A percentile compares a stretch with the other conserved stretches of the same genome.
Conservation (phyloP, 208 protist genomes). For the Trypanosoma mega region DNA sequence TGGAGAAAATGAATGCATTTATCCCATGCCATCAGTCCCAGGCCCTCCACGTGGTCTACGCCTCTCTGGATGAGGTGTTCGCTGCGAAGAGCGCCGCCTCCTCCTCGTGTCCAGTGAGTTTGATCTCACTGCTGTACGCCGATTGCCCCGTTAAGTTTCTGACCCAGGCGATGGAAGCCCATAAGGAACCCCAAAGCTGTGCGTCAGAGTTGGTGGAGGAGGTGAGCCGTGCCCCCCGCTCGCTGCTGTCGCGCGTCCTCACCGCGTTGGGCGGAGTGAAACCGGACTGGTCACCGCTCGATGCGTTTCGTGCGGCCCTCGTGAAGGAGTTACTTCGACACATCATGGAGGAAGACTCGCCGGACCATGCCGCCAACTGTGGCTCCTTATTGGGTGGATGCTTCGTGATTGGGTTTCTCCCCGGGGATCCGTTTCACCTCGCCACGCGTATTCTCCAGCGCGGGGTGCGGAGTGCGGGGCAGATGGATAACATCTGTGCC, state of each 20-base stretch:
- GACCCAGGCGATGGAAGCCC: constrained; percentile 20
- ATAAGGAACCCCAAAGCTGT: constrained; percentile 17
- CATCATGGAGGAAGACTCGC: constrained; percentile 39
- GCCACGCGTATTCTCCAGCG: constrained; percentile 61
- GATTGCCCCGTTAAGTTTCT: constrained; percentile 33
- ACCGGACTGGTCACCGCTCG: constrained; percentile 24
- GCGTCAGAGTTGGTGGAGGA: constrained; percentile 53
- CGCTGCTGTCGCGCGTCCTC: constrained; percentile 45
- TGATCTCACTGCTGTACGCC: constrained; percentile 21
- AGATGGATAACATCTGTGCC: constrained; percentile 77
- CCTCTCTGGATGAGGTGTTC: constrained; percentile 53
- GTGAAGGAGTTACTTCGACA: constrained; percentile 50
- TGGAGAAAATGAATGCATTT: constrained; percentile 82
- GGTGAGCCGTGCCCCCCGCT: constrained; percentile 35
- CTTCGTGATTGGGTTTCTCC: constrained; percentile 46
- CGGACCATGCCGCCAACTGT: constrained; percentile 42
- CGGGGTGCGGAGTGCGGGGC: constrained; percentile 31
- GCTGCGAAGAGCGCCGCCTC: constrained; percentile 27
- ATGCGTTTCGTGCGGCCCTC: constrained; percentile 62
- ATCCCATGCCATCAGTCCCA: constrained; percentile 75
- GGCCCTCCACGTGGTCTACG: constrained; percentile 41
- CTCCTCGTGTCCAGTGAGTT: constrained; percentile 14
- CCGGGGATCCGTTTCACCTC: constrained; percentile 76
- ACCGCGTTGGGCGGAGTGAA: constrained; percentile 34
- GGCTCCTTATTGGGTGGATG: constrained; percentile 57